Evolutionary conservation across 176 grass and related monocot species (phyloP).

Genomic region (Poa annua): DNA sequence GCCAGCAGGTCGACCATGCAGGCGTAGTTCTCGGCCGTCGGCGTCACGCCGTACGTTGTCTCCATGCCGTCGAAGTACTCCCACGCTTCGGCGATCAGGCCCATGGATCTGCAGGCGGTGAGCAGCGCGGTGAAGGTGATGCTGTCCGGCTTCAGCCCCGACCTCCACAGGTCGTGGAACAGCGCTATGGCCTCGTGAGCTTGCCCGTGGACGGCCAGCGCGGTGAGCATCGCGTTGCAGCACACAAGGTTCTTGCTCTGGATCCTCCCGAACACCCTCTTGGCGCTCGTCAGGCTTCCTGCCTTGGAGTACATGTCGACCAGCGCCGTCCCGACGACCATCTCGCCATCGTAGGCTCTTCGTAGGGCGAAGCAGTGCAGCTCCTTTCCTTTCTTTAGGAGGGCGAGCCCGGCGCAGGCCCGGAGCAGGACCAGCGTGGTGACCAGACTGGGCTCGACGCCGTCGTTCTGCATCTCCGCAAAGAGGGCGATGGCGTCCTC

Average conservation of each 20-base stretch:
- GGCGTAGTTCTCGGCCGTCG: slow-evolving; percentile 67
- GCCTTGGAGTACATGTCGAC: slow-evolving; percentile 80
- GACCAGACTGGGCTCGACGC: slow-evolving; percentile 57
- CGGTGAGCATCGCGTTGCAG: slow-evolving; percentile 86
- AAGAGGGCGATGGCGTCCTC: slow-evolving; percentile 62
- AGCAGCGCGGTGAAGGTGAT: slow-evolving; percentile 83
- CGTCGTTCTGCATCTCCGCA: slow-evolving; percentile 68
- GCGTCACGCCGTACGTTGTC: slow-evolving; percentile 52
- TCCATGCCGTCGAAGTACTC: slow-evolving; percentile 79
- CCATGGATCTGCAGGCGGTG: slow-evolving; percentile 74
- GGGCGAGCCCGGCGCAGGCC: slow-evolving; percentile 57
- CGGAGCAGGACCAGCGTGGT: slow-evolving; percentile 62
- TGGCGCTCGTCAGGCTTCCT: slow-evolving; percentile 54
- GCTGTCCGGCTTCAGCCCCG: slow-evolving; percentile 61
- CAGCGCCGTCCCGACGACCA: slow-evolving; percentile 58
- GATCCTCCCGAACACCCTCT: slow-evolving; percentile 50
- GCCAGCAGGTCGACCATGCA: slow-evolving; percentile 94
- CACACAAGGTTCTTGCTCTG: slow-evolving; percentile 66
- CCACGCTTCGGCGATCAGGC: slow-evolving; percentile 70
- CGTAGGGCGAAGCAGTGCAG: slow-evolving; percentile 64
- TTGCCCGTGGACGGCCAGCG: slow-evolving; percentile 63
- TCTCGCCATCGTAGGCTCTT: slow-evolving; percentile 52
- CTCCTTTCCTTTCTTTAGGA: slow-evolving; percentile 78
- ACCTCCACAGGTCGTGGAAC: slow-evolving; percentile 64
- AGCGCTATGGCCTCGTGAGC: slow-evolving; percentile 51